Percentiles rank a stretch among this genome's conserved stretches.
These are phyloP conservation scores for Puccinia triticina DNA, from an alignment of 1,284 basidiomycete genomes.

Conservation along the genomic window DNA sequence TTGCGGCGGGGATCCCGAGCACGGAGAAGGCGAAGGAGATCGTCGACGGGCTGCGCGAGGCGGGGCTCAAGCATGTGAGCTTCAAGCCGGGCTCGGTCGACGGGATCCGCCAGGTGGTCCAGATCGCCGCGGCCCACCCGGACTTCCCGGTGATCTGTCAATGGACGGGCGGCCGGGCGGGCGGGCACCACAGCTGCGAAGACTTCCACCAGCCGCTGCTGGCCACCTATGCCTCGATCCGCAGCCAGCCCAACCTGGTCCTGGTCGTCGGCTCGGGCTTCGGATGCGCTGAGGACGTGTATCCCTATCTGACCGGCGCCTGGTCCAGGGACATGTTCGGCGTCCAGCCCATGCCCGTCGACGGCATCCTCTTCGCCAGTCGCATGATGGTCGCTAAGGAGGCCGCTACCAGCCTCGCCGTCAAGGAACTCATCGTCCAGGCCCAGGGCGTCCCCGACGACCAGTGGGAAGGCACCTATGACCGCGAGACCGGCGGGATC, in stretches of 20 bases:
- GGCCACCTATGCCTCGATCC: slow-evolving; percentile 84
- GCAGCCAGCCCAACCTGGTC: slow-evolving; percentile 82
- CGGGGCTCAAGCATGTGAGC: slow-evolving; percentile 89
- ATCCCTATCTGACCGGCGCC: slow-evolving; percentile 95
- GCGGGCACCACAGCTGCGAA: slow-evolving; percentile 96
- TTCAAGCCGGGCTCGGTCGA: slow-evolving; percentile 98
- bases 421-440: slow-evolving; percentile 94
- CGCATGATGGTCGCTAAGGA: slow-evolving; percentile 99
- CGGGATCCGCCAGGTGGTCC: slow-evolving; percentile 93
- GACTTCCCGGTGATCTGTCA: slow-evolving; percentile 98
- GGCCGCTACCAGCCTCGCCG: slow-evolving; percentile 87
- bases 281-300: slow-evolving; percentile 90
- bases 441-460: slow-evolving; percentile 88
- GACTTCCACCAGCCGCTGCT: slow-evolving; percentile 98
- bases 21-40: slow-evolving; percentile 93
- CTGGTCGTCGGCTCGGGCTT: slow-evolving; percentile 97
- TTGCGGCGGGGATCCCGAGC: slow-evolving; percentile 90
- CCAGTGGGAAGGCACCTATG: slow-evolving; percentile 93
- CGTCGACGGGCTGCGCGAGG: slow-evolving; percentile 72
- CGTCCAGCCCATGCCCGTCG: slow-evolving; percentile 96
- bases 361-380: slow-evolving; percentile 92
- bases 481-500: slow-evolving; percentile 90
- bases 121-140: slow-evolving; percentile 90
- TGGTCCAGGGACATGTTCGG: slow-evolving; percentile 83
- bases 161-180: slow-evolving; percentile 99